These are phyloP conservation scores for Pisolithus microcarpus DNA, from an alignment of 768 basidiomycete species.

Conservation along the genomic window DNA sequence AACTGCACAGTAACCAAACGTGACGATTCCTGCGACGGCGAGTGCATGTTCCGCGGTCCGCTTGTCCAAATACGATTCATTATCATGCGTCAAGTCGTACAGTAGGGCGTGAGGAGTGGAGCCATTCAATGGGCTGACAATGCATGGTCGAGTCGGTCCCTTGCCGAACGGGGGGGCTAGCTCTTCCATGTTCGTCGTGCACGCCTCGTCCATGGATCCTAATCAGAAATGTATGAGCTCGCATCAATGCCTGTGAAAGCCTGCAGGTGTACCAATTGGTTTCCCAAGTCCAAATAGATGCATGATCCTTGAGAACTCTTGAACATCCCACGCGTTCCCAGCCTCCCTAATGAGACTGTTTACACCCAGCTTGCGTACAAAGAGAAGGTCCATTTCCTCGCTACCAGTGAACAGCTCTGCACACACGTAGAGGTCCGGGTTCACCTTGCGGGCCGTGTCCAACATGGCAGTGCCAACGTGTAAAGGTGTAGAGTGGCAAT, in stretches of 20 bases:
- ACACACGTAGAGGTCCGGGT: constrained; percentile 92
- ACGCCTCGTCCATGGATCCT: constrained; percentile 93
- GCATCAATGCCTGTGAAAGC: background rate
- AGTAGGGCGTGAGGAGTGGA: constrained; percentile 87
- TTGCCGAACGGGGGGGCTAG: constrained; percentile 77
- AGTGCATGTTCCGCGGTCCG: constrained; percentile 91
- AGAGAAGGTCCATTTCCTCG: constrained; percentile 87
- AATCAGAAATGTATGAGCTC: background rate
- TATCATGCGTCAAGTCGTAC: constrained; percentile 97
- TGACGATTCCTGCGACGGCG: constrained; percentile 87
- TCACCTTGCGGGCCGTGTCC: constrained; percentile 80
- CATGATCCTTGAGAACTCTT: constrained; percentile 82
- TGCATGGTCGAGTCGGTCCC: constrained; percentile 66
- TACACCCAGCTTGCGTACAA: constrained; percentile 87
- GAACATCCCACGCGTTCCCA: constrained; percentile 85
- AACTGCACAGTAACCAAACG: constrained; percentile 82
- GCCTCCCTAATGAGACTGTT: constrained; percentile 93
- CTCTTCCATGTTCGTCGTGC: constrained; percentile 68
- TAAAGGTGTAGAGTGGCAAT: constrained; percentile 95
- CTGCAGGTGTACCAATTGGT: constrained; percentile 62
- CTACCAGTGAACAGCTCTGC: constrained; percentile 96
- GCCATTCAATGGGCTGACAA: constrained; percentile 76
- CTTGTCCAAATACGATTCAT: constrained; percentile 86
- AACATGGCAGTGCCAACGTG: constrained; percentile 95
- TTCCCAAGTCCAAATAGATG: constrained; percentile 90